Evolutionary conservation across 768 basidiomycete species (phyloP), one percentile per base, ranked within the genome.

Genomic region (Brasilioporus rufonigricans): DNA sequence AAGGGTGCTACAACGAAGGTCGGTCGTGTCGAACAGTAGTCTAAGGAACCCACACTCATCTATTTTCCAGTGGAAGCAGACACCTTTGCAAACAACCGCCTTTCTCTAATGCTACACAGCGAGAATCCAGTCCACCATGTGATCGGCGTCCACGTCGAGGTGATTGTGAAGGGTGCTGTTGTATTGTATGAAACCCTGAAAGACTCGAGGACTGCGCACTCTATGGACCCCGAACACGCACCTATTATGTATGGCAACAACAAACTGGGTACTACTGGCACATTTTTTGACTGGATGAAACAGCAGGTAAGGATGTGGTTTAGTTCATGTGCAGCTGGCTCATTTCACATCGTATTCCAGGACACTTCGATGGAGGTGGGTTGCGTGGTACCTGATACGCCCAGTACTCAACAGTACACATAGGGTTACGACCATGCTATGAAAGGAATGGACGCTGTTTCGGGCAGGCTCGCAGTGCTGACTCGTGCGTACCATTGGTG

Each of bases 1-100:
- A 63, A 44, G 69, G 71, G 29, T 66, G 59, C 36, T 72, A 68
- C 56, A 59, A 19, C n/a, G 71, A 72, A 70, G 72, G 71, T 72
- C 18, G 43, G 57, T 58, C 50, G 5, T 13, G 23, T 55, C 6
- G 13, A 19, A 44, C 35, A 19, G 44, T 26, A 9, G 13, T 32
- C 27, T 1, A 48, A 27, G 39, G 43, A 50, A 21, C 13, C 0
- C 11, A 26, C 21, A 18, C 44, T 50, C 12, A 52, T 27, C 31
- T 11, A 0, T 16, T 9, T 21, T 41, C 40, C 47, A 75, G 72
- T 74, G 26, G 53, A 63, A 16, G 54, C 50, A 5, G 61, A 71
- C 31, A 65, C 65, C 0, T 76, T 72, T 49, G 59, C 70, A 19
- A 74, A n/a, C n/a, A n/a, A n/a, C n/a, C n/a, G n/a, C n/a, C n/a